A percentile compares a stretch with the other conserved stretches of the same genome.
Evolutionary conservation across 1,139 yeast species (phyloP).

Genomic region (Candida sanyaensis): DNA sequence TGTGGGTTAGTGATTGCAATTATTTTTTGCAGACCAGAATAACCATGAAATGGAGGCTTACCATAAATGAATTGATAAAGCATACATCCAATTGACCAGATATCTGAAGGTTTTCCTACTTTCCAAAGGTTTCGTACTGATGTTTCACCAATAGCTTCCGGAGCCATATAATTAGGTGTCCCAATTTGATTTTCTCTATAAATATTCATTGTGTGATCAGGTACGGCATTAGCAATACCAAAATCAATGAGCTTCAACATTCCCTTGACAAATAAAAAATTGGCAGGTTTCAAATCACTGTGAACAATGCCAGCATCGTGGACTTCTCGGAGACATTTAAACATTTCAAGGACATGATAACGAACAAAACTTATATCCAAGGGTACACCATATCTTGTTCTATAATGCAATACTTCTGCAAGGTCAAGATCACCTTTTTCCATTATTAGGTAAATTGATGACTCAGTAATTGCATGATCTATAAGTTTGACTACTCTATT

Average conservation of each 20-base stretch:
- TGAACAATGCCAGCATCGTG: constrained; percentile 90
- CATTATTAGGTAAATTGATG: constrained; percentile 76
- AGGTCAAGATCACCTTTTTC: constrained; percentile 95
- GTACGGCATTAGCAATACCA: constrained; percentile 94
- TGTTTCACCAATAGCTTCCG: constrained; percentile 82
- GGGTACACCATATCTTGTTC: constrained; percentile 44
- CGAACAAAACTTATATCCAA: constrained; percentile 79
- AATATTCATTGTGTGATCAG: constrained; percentile 88
- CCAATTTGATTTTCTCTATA: constrained; percentile 93
- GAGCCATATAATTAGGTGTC: constrained; percentile 98
- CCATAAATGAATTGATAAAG: constrained; percentile 96
- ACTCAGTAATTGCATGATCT: constrained; percentile 70
- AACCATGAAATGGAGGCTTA: constrained; percentile 84
- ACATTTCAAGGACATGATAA: constrained; percentile 77
- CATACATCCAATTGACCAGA: constrained; percentile 98
- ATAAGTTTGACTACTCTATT: constrained; percentile 77
- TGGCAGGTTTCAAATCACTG: constrained; percentile 94
- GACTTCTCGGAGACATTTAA: constrained; percentile 84
- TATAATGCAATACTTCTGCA: constrained; percentile 73
- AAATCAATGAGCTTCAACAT: constrained; percentile 87
- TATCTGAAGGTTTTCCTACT: constrained; percentile 94
- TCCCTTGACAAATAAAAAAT: constrained; percentile 86
- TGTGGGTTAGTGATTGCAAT: constrained; percentile 88
- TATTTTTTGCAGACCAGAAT: constrained; percentile 75
- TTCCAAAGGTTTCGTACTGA: constrained; percentile 60